Base-by-base conservation (phyloP, 1,284 basidiomycete species). In the Marasmius tenuissimus region DNA sequence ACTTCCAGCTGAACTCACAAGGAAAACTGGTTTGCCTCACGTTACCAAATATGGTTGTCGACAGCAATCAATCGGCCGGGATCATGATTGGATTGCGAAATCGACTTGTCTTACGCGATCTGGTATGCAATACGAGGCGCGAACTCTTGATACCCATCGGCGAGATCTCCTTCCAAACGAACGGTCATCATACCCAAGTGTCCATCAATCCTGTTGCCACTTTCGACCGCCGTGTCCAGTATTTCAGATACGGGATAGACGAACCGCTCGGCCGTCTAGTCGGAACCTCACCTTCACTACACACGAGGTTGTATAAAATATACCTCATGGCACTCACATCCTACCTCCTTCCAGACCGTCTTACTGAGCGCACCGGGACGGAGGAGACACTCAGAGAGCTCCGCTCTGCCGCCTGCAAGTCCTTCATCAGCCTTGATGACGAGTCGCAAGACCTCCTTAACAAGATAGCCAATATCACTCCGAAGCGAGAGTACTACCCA, bases 261-360 rank as follows among this genome's bases (percentile, higher is more conserved):
- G 63, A 61, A 0, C 70, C 73, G 11, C 69, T 85, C 7, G 74
- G 79, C 5, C 70, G 73, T 55, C 68, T 85, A 3, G 69, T 69
- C 0, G 74, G 76, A 2, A 70, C 69, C 34, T 62, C 61, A 37
- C n/a, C n/a, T n/a, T 73, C 70, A 14, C 63, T 80, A 49, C 69
- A 69, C 1, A 75, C 72, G 63, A 73, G 72, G 55, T 64, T 81
- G 2, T 82, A 75, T 62, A 74, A 72, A 50, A 70, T 76, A 0
- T 80, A 80, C 55, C 70, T 85, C 11, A 84, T 85, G 51, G 79
- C 80, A 3, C 54, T 80, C 4, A 83, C 79, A 0, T 76, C 75
- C 37, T 70, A 76, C 38, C 74, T 72, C 37, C 71, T 80, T 7
- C 71, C 74, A 4, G 84, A 85, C 66, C 79, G 78, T 0, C 69